phyloP scores from a whole-genome alignment of 2,329 filamentous ascomycete species.

The Aureobasidium sp. region DNA sequence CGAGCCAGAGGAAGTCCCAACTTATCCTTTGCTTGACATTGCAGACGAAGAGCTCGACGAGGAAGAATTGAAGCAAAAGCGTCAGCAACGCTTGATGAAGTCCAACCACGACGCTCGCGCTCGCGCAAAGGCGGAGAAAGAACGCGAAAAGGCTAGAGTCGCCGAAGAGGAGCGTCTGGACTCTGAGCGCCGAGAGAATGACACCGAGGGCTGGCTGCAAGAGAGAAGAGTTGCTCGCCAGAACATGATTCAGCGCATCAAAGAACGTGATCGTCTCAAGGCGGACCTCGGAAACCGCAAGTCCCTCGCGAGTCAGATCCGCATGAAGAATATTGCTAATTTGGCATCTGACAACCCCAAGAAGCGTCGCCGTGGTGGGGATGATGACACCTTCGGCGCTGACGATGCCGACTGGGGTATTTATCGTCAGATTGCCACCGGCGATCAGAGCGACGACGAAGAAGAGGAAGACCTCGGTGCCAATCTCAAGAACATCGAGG shows the following conservation, averaged over 20 bases:
- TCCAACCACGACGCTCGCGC: constrained; percentile 89
- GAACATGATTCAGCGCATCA: constrained; percentile 72
- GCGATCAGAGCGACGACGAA: constrained; percentile 75
- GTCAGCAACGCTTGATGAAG: constrained; percentile 86
- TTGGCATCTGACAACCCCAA: constrained; percentile 80
- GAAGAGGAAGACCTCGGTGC: constrained; percentile 81
- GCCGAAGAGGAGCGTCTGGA: constrained; percentile 81
- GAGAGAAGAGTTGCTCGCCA: constrained; percentile 69
- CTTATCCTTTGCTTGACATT: constrained; percentile 81
- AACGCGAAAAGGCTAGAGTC: constrained; percentile 76
- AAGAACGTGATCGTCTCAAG: constrained; percentile 87
- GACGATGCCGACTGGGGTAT: constrained; percentile 98
- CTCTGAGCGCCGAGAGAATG: constrained; percentile 71
- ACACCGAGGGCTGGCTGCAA: constrained; percentile 80
- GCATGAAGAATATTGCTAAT: constrained; percentile 97
- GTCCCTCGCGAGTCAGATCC: constrained; percentile 88
- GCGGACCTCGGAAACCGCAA: constrained; percentile 95
- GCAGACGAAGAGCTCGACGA: constrained; percentile 93
- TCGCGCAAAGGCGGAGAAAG: constrained; percentile 93
- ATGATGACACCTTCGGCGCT: constrained; percentile 94
- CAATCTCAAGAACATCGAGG: constrained; percentile 69
- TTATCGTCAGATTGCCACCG: constrained; percentile 85
- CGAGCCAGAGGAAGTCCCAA: constrained; percentile 68
- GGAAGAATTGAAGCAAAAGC: constrained; percentile 82
- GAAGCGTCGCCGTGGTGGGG: constrained; percentile 76